These are phyloP conservation scores for Backusella tuberculispora DNA, from an alignment of 192 early-diverging fungal genomes.

Conservation along the genomic window DNA sequence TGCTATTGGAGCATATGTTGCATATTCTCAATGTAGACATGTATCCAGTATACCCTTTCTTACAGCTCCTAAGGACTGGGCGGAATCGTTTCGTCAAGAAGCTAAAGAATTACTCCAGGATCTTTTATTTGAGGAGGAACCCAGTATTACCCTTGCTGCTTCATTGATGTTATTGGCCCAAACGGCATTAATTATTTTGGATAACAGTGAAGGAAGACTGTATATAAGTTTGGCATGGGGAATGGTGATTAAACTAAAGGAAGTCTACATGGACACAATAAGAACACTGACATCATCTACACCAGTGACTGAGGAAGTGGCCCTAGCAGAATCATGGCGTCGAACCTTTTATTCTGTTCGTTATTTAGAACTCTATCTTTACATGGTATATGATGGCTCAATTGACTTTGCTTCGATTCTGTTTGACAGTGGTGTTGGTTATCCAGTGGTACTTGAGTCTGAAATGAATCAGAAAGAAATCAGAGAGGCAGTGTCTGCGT, in stretches of 20 bases:
- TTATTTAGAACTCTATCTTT: constrained; percentile 22
- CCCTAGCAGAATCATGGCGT: constrained; percentile 25
- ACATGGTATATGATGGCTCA: constrained; percentile 19
- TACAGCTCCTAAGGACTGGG: constrained; percentile 2
- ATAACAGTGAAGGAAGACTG: constrained; percentile 21
- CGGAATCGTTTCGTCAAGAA: constrained; percentile 22
- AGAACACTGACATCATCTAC: constrained; percentile 2
- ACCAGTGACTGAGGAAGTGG: background rate
- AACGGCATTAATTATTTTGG: constrained; percentile 13
- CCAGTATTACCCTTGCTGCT: constrained; percentile 11
- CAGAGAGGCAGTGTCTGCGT: constrained; percentile 24
- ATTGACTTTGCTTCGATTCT: constrained; percentile 20
- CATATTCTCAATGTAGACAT: constrained; percentile 29
- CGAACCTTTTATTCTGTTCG: constrained; percentile 27
- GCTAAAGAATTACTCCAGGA: constrained; percentile 24
- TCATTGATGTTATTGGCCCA: constrained; percentile 16
- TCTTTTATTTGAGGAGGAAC: constrained; percentile 22
- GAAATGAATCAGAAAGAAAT: constrained; percentile 21
- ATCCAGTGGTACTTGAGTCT: constrained; percentile 13
- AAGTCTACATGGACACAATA: constrained; percentile 15
- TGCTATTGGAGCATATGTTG: constrained; percentile 22
- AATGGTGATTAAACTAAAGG: constrained; percentile 23
- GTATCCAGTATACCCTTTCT: background rate
- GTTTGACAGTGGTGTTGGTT: constrained; percentile 23
- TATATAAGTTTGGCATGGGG: constrained; percentile 27